phyloP scores from a whole-genome alignment of 805 yeast genomes.

The Saturnispora sekii region DNA sequence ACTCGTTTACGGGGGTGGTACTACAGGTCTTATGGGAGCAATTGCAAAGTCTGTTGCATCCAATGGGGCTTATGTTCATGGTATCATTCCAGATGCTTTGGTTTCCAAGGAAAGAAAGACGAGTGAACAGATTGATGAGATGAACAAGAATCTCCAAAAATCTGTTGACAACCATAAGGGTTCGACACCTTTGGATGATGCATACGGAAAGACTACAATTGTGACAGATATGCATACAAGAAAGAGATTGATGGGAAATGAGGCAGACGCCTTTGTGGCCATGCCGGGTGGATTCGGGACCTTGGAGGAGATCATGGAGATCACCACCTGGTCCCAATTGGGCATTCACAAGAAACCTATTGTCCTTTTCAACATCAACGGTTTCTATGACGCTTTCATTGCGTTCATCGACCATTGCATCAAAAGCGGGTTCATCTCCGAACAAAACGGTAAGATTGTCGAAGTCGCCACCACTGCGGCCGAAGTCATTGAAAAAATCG shows the following conservation, averaged over 20 bases:
- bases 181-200: constrained; percentile 49
- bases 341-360: constrained; percentile 81
- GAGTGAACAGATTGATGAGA: constrained; percentile 25
- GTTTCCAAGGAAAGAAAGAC: constrained; percentile 58
- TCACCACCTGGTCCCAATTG: constrained; percentile 83
- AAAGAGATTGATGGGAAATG: constrained; percentile 77
- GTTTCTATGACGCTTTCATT: constrained; percentile 67
- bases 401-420: constrained; percentile 53
- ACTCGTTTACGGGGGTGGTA: constrained; percentile 84
- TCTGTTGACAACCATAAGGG: constrained; percentile 58
- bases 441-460: constrained; percentile 56
- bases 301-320: constrained; percentile 81
- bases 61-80: constrained; percentile 63
- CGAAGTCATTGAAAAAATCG: constrained; percentile 56
- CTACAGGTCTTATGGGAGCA: constrained; percentile 75
- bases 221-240: constrained; percentile 88
- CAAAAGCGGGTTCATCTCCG: constrained; percentile 56
- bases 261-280: constrained; percentile 70
- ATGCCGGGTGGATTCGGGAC: constrained; percentile 93
- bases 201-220: constrained; percentile 69
- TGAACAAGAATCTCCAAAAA: constrained; percentile 40
- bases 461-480: constrained; percentile 59
- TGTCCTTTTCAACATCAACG: constrained; percentile 66
- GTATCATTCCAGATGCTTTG: constrained; percentile 78
- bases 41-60: constrained; percentile 56